These are phyloP conservation scores for Mentha longifolia DNA, from an alignment of 257 asterid genomes.

Conservation along the genomic window DNA sequence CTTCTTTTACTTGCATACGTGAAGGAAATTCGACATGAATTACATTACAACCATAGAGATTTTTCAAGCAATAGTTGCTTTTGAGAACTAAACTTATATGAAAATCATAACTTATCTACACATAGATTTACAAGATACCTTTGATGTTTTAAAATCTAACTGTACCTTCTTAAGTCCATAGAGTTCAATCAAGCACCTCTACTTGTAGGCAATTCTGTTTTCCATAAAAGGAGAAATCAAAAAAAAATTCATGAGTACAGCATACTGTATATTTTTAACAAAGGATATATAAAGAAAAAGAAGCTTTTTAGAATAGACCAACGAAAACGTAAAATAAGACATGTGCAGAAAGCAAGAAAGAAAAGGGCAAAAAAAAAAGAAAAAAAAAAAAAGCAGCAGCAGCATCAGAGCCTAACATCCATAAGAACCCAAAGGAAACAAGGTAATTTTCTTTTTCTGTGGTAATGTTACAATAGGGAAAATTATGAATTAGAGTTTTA, in stretches of 20 bases:
- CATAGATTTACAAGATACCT: constrained; percentile 16
- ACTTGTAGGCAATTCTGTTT: constrained; percentile 84
- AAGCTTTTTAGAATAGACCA: constrained; percentile 4
- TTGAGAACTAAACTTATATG: constrained; percentile 4
- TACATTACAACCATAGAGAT: constrained; percentile 2
- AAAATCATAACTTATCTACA: constrained; percentile 1
- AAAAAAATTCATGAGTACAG: constrained; percentile 21
- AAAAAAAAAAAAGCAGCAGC: neutral
- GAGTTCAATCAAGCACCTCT: constrained; percentile 98
- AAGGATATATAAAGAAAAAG: neutral
- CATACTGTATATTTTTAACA: constrained; percentile 16
- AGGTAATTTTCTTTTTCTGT: too few species aligned
- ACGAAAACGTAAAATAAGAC: neutral
- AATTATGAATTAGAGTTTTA: constrained; percentile 11
- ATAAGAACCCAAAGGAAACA: constrained; percentile 2
- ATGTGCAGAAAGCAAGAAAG: too few species aligned
- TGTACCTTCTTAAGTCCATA: constrained; percentile 96
- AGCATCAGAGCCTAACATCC: neutral
- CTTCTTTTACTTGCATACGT: constrained; percentile 8
- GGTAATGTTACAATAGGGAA: neutral
- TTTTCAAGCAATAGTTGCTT: constrained; percentile 6
- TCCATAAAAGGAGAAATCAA: constrained; percentile 26
- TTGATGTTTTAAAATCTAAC: constrained; percentile 13
- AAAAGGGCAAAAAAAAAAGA: neutral
- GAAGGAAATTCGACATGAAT: constrained; percentile 15